phyloP scores from a whole-genome alignment of 352 stramenopile species.

The Plasmopara muralis region DNA sequence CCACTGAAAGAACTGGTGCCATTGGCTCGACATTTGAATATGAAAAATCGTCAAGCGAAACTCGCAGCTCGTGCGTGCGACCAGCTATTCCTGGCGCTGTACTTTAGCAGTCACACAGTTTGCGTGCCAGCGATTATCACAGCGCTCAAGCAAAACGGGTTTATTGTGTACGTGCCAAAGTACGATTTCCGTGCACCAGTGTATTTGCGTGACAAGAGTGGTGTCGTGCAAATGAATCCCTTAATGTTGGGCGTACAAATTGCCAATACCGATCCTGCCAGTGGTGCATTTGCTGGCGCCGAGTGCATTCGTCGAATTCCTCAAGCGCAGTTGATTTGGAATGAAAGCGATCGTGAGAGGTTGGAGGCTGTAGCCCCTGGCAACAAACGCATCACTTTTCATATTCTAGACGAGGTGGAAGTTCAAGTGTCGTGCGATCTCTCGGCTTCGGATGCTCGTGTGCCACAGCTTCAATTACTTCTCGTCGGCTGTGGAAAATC shows the following conservation, averaged over 20 bases:
- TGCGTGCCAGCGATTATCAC: conserved; percentile 84
- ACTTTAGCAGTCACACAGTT: conserved; percentile 87
- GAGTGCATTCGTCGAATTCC: conserved; percentile 63
- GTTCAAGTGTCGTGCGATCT: conserved; percentile 79
- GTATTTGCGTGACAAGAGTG: conserved; percentile 85
- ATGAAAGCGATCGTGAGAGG: conserved; percentile 23
- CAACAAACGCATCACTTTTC: conserved; percentile 29
- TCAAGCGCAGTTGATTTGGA: conserved; percentile 34
- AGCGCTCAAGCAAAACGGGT: conserved; percentile 87
- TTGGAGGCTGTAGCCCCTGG: conserved; percentile 23
- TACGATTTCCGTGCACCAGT: conserved; percentile 89
- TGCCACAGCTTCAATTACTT: conserved; percentile 68
- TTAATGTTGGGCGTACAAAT: conserved; percentile 64
- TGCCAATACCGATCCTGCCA: conserved; percentile 49
- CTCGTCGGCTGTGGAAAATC: conserved; percentile 52
- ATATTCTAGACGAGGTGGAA: conserved; percentile 68
- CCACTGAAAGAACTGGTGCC: conserved; percentile 59
- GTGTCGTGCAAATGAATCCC: conserved; percentile 79
- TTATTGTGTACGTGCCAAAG: conserved; percentile 89
- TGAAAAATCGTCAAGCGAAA: conserved; percentile 87
- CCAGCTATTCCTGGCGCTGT: conserved; percentile 88
- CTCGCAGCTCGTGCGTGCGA: conserved; percentile 84
- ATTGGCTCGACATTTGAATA: conserved; percentile 85
- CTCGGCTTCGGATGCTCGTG: conserved; percentile 51
- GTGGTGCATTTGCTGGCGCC: conserved; percentile 46